These are phyloP conservation scores for Paraglomus occultum DNA, from an alignment of 192 early-diverging fungal genomes.

Conservation along the genomic window DNA sequence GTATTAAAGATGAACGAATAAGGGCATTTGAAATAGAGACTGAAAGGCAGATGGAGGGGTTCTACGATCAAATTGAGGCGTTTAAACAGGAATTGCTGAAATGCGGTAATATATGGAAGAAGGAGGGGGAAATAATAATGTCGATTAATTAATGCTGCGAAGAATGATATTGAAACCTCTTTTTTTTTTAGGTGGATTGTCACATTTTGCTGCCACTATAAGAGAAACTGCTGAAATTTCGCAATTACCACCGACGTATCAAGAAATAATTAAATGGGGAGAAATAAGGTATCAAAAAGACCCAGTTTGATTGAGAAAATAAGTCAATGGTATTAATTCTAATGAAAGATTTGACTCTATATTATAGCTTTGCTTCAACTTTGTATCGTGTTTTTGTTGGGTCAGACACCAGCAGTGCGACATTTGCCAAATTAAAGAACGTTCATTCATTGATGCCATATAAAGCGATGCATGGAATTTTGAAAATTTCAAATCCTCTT, in stretches of 20 bases:
- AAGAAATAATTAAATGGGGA: slow-evolving; percentile 51
- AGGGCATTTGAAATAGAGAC: slow-evolving; percentile 43
- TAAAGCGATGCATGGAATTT: slow-evolving; percentile 44
- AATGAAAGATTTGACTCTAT: no score
- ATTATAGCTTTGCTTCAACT: slow-evolving; percentile 42
- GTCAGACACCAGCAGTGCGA: slow-evolving; percentile 47
- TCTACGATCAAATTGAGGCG: slow-evolving; percentile 43
- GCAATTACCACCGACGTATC: slow-evolving; percentile 38
- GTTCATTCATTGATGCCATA: slow-evolving; percentile 51
- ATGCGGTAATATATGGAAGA: slow-evolving; percentile 34
- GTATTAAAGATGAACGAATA: slow-evolving; percentile 39
- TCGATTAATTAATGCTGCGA: neutral
- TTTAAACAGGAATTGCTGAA: slow-evolving; percentile 46
- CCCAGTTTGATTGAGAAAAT: neutral
- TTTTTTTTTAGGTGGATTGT: slow-evolving; percentile 16
- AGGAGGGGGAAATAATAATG: no score
- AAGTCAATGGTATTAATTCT: neutral
- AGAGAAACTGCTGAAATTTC: slow-evolving; percentile 32
- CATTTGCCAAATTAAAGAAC: slow-evolving; percentile 47
- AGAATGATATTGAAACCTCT: neutral
- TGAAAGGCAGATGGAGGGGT: slow-evolving; percentile 39
- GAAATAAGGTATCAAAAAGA: slow-evolving; percentile 38
- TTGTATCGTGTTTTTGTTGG: slow-evolving; percentile 50
- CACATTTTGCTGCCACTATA: no score
- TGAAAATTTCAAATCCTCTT: slow-evolving; percentile 54